Evolutionary conservation across 2,329 filamentous ascomycete species (phyloP).

Genomic region (Alternaria triticina): DNA sequence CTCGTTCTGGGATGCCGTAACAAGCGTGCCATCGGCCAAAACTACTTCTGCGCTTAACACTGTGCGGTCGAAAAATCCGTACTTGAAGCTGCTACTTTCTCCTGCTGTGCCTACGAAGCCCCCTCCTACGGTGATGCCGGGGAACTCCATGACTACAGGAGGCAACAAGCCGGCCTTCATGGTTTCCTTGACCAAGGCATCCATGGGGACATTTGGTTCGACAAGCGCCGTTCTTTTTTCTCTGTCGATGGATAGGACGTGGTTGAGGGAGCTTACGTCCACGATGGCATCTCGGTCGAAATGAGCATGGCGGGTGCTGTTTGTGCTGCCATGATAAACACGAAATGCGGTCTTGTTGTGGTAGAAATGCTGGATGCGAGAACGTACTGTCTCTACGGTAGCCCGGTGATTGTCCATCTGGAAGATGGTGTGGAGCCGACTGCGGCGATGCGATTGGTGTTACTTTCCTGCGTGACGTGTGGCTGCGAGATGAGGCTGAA

Average conservation of each 20-base stretch:
- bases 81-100: slow-evolving; percentile 70
- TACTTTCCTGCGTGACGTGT: not conserved
- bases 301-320: slow-evolving; percentile 69
- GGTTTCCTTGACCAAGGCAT: slow-evolving; percentile 64
- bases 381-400: slow-evolving; percentile 29
- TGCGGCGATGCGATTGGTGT: not conserved
- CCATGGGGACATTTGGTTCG: slow-evolving; percentile 75
- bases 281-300: slow-evolving; percentile 54
- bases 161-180: slow-evolving; percentile 63
- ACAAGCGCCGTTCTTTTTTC: slow-evolving; percentile 63
- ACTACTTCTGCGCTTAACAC: slow-evolving; percentile 69
- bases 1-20: slow-evolving; percentile 55
- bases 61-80: slow-evolving; percentile 71
- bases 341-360: slow-evolving; percentile 35
- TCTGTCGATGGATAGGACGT: slow-evolving; percentile 66
- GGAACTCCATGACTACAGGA: slow-evolving; percentile 74
- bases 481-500: slow-evolving; percentile 11
- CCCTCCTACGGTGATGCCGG: slow-evolving; percentile 72
- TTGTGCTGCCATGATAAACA: slow-evolving; percentile 77
- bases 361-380: slow-evolving; percentile 34
- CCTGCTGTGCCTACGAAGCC: slow-evolving; percentile 71
- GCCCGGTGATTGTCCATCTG: slow-evolving; percentile 33
- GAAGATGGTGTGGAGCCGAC: not conserved
- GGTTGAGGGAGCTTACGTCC: slow-evolving; percentile 69
- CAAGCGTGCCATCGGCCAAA: slow-evolving; percentile 62